These are phyloP conservation scores for Camellia sinensis DNA, from an alignment of 148 eudicot species.

Conservation along the genomic window DNA sequence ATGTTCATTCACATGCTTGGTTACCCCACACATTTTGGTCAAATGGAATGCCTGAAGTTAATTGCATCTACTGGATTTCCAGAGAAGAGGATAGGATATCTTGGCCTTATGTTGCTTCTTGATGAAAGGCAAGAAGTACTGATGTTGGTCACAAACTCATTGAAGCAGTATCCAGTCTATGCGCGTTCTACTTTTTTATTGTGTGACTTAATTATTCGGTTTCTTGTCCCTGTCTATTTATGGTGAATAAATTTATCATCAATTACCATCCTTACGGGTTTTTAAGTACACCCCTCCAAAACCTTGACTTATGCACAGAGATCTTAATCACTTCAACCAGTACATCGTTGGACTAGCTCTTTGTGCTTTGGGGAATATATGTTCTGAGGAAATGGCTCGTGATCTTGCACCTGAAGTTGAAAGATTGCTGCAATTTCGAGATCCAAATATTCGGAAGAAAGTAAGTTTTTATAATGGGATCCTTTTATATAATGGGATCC, in stretches of 20 bases:
- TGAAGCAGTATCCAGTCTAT: slow-evolving; percentile 86
- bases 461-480: slow-evolving; percentile 37
- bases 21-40: slow-evolving; percentile 98
- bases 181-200: neutral
- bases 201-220: neutral
- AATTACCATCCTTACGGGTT: neutral
- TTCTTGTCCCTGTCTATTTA: neutral
- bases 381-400: slow-evolving; percentile 99
- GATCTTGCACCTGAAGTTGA: slow-evolving; percentile 99
- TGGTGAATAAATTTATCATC: neutral
- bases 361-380: slow-evolving; percentile 96
- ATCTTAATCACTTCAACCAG: slow-evolving; percentile 89
- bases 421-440: slow-evolving; percentile 87
- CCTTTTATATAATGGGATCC: neutral
- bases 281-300: neutral
- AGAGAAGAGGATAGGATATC: slow-evolving; percentile 94
- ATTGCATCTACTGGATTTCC: slow-evolving; percentile 97
- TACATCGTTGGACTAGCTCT: slow-evolving; percentile 98
- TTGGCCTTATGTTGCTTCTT: slow-evolving; percentile 96
- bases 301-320: slow-evolving; percentile 71
- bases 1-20: slow-evolving; percentile 99
- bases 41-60: slow-evolving; percentile 97
- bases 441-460: slow-evolving; percentile 96
- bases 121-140: slow-evolving; percentile 99
- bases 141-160: slow-evolving; percentile 96